Base-by-base conservation (phyloP, 129 eudicot species). In the Lactuca sativa region DNA sequence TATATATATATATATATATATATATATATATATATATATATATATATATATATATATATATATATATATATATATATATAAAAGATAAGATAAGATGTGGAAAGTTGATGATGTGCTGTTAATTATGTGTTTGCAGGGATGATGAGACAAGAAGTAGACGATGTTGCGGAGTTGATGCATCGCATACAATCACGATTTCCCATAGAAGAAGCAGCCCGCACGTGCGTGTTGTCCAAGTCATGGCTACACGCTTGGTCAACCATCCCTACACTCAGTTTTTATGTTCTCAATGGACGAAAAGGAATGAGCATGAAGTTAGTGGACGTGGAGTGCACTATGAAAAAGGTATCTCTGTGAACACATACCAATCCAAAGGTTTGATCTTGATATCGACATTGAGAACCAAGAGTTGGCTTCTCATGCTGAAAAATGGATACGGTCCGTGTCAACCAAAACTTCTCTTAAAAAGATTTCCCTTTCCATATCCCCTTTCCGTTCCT, bases 211-310 rank as follows among this genome's bases (percentile, higher is more conserved):
- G 68, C 36, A 4, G 68, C 34, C 1, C 37, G 68, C 54, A 63
- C 55, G 9, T 0, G 37, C 5, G 17, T 63, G 15, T 63, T 63
- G 68, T 63, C 68, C 0, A 63, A 63, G 16, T 41, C 68, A 16
- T 63, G 68, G 68, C 68, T 40, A 40, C 68, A 63, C 36, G 68
- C 68, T 63, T 63, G 32, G 34, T 63, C 68, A n/a, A 63, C 68
- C 13, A 63, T 41, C 6, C 68, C 68, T 63, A 11, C n/a, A n/a
- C 68, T 63, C 68, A 41, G 54, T 36, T 63, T 63, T 63, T 3
- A 38, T 6, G 7, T 6, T 6, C 4, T 40, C 33, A 61, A 61
- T 31, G 13, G 15, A 4, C 31, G 8, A 36, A 0, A 2, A 1
- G 34, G 48, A 32, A 36, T 17, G 21, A 43, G 33, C 44, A 63